These are phyloP conservation scores for Dichomitus squalens DNA, from an alignment of 1,284 basidiomycete species.

Conservation along the genomic window DNA sequence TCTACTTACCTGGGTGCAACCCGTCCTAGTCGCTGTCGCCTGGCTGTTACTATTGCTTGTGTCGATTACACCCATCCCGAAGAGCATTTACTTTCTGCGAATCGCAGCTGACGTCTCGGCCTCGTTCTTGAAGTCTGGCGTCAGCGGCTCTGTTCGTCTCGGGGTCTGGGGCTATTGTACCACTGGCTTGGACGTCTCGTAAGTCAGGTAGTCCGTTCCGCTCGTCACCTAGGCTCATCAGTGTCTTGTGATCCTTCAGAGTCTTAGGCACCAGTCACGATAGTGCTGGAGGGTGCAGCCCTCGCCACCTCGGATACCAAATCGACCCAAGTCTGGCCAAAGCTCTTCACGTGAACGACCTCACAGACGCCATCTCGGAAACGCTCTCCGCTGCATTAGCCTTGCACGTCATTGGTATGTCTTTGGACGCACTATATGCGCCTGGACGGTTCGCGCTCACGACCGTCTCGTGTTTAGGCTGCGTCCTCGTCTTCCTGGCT, in stretches of 20 bases:
- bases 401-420: conserved; percentile 50
- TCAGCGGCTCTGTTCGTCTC: conserved; percentile 45
- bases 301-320: conserved; percentile 50
- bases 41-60: conserved; percentile 59
- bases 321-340: conserved; percentile 49
- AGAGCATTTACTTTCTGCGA: conserved; percentile 53
- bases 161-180: conserved; percentile 66
- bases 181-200: conserved; percentile 48
- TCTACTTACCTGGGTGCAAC: conserved; percentile 28
- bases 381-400: conserved; percentile 42
- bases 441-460: not conserved
- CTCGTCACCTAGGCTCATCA: not conserved
- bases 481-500: conserved; percentile 54
- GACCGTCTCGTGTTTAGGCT: conserved; percentile 39
- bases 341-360: conserved; percentile 42
- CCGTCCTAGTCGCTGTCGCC: conserved; percentile 49
- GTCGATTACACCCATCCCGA: conserved; percentile 60
- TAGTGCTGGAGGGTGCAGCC: conserved; percentile 46
- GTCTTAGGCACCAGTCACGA: conserved; percentile 41
- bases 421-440: not conserved
- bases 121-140: conserved; percentile 38
- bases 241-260: conserved; percentile 32
- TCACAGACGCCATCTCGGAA: conserved; percentile 45
- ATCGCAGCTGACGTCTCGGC: conserved; percentile 42
- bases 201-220: conserved; percentile 31